phyloP scores from a whole-genome alignment of 208 protist species.

The Crithidia brevicula region DNA sequence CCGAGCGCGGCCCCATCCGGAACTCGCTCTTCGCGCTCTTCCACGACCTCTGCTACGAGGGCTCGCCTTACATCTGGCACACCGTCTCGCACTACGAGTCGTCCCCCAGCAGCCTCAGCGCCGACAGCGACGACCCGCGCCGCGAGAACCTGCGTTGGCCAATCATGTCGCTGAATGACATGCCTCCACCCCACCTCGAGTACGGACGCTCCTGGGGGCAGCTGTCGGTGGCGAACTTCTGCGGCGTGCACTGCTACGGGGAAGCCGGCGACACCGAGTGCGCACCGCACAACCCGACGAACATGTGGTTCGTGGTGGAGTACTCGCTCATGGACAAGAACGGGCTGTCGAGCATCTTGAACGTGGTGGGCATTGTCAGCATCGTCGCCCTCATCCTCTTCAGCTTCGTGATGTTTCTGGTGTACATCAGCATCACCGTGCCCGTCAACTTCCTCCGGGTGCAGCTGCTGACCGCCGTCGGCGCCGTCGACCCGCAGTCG shows the following conservation, averaged over 20 bases:
- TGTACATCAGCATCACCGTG: constrained; percentile 77
- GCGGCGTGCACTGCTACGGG: constrained; percentile 64
- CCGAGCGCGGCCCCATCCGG: constrained; percentile 20
- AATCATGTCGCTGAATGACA: constrained; percentile 3
- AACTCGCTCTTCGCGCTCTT: constrained; percentile 27
- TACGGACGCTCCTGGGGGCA: constrained; percentile 45
- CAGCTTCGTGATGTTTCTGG: constrained; percentile 50
- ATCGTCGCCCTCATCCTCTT: constrained; percentile 62
- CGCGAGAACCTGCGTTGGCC: neutral
- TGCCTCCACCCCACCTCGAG: constrained; percentile 45
- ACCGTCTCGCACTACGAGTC: constrained; percentile 30
- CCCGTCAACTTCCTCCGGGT: constrained; percentile 69
- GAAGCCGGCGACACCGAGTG: constrained; percentile 29
- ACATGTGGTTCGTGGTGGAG: constrained; percentile 65
- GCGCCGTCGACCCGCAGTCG: constrained; percentile 33
- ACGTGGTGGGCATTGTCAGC: constrained; percentile 47
- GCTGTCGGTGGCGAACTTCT: constrained; percentile 48
- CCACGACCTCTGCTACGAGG: constrained; percentile 27
- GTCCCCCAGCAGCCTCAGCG: neutral
- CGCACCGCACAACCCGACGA: constrained; percentile 53
- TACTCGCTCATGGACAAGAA: constrained; percentile 20
- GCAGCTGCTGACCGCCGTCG: constrained; percentile 60
- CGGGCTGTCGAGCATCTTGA: constrained; percentile 25
- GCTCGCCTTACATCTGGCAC: constrained; percentile 57
- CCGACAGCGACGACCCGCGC: neutral